A percentile compares a stretch with the other conserved stretches of the same genome.
Evolutionary conservation across 2,329 filamentous ascomycete species (phyloP).

Genomic region (Dactylellina cionopaga): DNA sequence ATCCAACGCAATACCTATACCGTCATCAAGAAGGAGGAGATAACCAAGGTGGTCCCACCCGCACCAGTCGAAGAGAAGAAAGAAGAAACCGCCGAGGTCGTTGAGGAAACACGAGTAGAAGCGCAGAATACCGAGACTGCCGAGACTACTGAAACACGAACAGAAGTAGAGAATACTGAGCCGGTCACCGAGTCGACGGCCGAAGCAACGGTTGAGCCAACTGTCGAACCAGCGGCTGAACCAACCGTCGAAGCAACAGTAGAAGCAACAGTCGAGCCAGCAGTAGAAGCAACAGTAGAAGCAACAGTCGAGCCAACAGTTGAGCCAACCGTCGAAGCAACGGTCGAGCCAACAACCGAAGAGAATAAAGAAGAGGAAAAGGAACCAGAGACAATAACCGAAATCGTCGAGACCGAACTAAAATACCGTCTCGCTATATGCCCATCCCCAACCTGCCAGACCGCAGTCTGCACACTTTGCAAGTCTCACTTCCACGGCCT

Average conservation of each 20-base stretch:
- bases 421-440: conserved; percentile 40
- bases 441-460: conserved; percentile 18
- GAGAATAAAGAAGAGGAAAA: not conserved
- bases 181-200: not conserved
- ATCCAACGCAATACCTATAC: conserved; percentile 15
- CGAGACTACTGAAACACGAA: not conserved
- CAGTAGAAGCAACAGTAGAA: not conserved
- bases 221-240: not conserved
- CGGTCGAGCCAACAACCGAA: conserved; percentile 6
- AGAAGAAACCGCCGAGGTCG: conserved; percentile 8
- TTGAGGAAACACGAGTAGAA: not conserved
- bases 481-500: conserved; percentile 47
- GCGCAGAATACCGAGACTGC: not conserved
- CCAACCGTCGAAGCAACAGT: not conserved
- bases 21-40: conserved; percentile 10
- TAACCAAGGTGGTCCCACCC: conserved; percentile 3
- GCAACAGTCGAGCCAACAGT: not conserved
- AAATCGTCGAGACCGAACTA: conserved; percentile 29
- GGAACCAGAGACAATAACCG: conserved; percentile 7
- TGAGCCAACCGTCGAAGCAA: not conserved
- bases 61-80: conserved; percentile 1
- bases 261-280: not conserved
- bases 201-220: not conserved
- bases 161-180: not conserved
- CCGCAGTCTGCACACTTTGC: conserved; percentile 42